These are phyloP conservation scores for Trametes villosa DNA, from an alignment of 768 basidiomycete species.

Conservation along the genomic window DNA sequence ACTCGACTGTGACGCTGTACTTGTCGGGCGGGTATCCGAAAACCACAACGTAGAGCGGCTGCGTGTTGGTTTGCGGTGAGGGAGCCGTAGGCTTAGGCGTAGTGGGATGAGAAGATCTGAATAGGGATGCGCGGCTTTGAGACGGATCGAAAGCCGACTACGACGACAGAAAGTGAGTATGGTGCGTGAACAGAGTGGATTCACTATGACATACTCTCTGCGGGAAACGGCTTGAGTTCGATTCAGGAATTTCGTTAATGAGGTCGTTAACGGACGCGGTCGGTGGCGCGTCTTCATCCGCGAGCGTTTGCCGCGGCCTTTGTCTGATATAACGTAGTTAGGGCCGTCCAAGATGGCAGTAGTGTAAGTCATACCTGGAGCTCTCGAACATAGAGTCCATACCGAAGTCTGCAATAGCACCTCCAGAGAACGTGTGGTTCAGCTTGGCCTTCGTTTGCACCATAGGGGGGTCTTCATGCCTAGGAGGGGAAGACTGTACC, in stretches of 20 bases:
- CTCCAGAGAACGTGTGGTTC: conserved; percentile 67
- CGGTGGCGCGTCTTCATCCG: conserved; percentile 84
- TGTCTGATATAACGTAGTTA: conserved; percentile 11
- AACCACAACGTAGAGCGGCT: conserved; percentile 69
- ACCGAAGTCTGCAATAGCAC: conserved; percentile 73
- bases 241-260: conserved; percentile 57
- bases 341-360: neutral
- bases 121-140: conserved; percentile 38
- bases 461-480: conserved; percentile 73
- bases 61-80: conserved; percentile 35
- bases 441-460: conserved; percentile 83
- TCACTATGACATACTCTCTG: conserved; percentile 49
- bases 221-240: conserved; percentile 46
- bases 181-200: too few relatives aligned
- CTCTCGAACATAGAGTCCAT: conserved; percentile 87
- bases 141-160: conserved; percentile 46
- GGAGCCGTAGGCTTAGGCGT: conserved; percentile 25
- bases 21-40: conserved; percentile 90
- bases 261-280: conserved; percentile 77
- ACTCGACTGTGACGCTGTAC: conserved; percentile 70
- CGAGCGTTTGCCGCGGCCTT: conserved; percentile 63
- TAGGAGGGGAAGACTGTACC: conserved; percentile 27
- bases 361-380: conserved; percentile 59
- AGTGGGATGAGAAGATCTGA: conserved; percentile 27
- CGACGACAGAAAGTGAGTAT: too few relatives aligned